Conservation (phyloP, 441 rosid genomes). For the Populus tomentosa region DNA sequence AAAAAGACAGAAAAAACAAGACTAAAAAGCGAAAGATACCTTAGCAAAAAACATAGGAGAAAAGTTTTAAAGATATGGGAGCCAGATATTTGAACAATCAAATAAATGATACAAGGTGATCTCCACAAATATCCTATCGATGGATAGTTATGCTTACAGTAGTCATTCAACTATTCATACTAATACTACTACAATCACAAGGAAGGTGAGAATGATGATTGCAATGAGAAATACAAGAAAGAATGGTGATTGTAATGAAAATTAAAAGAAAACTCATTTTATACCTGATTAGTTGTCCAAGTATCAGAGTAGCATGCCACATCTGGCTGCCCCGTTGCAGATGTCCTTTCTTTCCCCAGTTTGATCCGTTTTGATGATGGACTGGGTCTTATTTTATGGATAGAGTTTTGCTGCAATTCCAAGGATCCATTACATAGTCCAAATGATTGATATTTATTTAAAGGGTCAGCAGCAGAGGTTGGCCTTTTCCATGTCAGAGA, state of each 20-base stretch:
- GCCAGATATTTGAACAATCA: not conserved
- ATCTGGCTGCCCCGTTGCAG: conserved; percentile 35
- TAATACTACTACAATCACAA: not conserved
- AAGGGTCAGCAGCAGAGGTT: conserved; percentile 27
- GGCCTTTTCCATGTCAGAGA: conserved; percentile 47
- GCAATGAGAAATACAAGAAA: not conserved
- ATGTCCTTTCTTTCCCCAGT: conserved; percentile 38
- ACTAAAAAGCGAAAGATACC: too few relatives aligned
- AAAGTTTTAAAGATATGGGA: not conserved
- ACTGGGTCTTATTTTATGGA: conserved; percentile 42
- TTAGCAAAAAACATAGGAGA: not conserved
- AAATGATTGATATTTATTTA: conserved; percentile 34
- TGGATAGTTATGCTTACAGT: not conserved
- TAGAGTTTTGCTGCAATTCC: conserved; percentile 34
- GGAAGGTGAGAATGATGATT: not conserved
- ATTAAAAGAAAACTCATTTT: not conserved
- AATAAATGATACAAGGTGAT: not conserved
- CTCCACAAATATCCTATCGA: not conserved
- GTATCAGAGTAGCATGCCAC: conserved; percentile 46
- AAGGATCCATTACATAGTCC: conserved; percentile 32
- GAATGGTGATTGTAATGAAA: not conserved
- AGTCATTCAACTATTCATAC: not conserved
- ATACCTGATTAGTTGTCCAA: conserved; percentile 39
- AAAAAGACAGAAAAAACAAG: not conserved
- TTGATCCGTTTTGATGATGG: conserved; percentile 56